Evolutionary conservation across 2,329 filamentous ascomycete genomes (phyloP).

Genomic region (Botrytis medusae): DNA sequence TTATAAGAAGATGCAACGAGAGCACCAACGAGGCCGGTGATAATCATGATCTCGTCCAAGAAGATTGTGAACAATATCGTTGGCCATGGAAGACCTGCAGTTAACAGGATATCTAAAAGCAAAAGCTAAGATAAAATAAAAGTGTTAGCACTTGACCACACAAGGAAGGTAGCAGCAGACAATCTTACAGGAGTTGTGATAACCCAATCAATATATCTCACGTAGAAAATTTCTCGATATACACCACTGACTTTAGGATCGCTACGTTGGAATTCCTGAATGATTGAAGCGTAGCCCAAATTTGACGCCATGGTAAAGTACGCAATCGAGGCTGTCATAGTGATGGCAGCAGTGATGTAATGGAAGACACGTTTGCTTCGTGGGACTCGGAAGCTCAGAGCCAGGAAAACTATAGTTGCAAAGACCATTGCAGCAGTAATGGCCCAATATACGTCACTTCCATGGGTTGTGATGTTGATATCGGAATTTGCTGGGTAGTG

Average conservation of each 20-base stretch:
- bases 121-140: conserved; percentile 45
- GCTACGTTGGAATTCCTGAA: conserved; percentile 55
- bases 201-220: conserved; percentile 64
- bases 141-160: not conserved
- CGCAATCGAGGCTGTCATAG: conserved; percentile 58
- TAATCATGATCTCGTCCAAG: conserved; percentile 64
- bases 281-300: conserved; percentile 61
- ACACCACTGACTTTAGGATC: conserved; percentile 48
- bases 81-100: conserved; percentile 63
- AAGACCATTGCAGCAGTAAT: conserved; percentile 59
- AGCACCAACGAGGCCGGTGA: conserved; percentile 65
- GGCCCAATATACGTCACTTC: conserved; percentile 63
- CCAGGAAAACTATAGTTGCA: conserved; percentile 54
- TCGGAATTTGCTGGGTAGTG: conserved; percentile 44
- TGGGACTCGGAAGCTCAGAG: conserved; percentile 52
- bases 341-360: conserved; percentile 60
- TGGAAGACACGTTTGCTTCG: conserved; percentile 60
- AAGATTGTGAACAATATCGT: conserved; percentile 62
- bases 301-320: conserved; percentile 69
- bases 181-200: conserved; percentile 56
- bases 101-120: conserved; percentile 61
- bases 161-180: not conserved
- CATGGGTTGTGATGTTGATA: conserved; percentile 58
- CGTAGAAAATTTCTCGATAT: conserved; percentile 65
- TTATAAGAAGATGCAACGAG: conserved; percentile 63